Evolutionary conservation across 345 rosid genomes (phyloP).

Genomic region (Salix arbutifolia): DNA sequence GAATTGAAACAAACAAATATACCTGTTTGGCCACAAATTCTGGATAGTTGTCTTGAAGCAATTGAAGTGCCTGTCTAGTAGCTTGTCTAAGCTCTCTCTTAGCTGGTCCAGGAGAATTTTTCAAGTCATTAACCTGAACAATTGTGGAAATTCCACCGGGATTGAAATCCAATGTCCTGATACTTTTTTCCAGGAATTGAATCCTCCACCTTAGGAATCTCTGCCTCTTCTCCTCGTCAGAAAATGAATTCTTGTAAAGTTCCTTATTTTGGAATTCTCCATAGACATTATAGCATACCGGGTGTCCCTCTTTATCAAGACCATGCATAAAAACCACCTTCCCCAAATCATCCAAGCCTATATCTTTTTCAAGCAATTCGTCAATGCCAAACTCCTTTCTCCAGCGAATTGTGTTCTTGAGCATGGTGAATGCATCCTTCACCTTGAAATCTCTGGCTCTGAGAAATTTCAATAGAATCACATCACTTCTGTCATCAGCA

Average conservation of each 20-base stretch:
- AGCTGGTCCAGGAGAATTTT: conserved; percentile 29
- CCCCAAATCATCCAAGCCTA: conserved; percentile 16
- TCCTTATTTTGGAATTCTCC: conserved; percentile 29
- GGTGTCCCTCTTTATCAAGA: conserved; percentile 25
- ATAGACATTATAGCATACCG: conserved; percentile 32
- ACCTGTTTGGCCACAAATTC: conserved; percentile 36
- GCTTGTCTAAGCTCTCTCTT: conserved; percentile 29
- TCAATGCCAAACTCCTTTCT: conserved; percentile 31
- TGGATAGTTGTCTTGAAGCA: conserved; percentile 35
- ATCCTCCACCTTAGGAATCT: conserved; percentile 31
- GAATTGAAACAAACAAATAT: background rate
- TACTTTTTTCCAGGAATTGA: conserved; percentile 24
- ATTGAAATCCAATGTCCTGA: conserved; percentile 22
- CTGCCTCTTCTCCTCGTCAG: conserved; percentile 23
- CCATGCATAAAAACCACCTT: conserved; percentile 31
- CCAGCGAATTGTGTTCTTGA: conserved; percentile 28
- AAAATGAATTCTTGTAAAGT: conserved; percentile 19
- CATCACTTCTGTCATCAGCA: conserved; percentile 30
- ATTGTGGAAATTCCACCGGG: conserved; percentile 24
- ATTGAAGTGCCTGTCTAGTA: conserved; percentile 22
- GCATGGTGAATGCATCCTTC: conserved; percentile 26
- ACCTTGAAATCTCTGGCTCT: conserved; percentile 27
- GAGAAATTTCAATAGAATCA: conserved; percentile 26
- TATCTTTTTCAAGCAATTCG: conserved; percentile 22
- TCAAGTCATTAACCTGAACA: conserved; percentile 33